These are phyloP conservation scores for Coemansia sp. DNA, from an alignment of 192 early-diverging fungal genomes.

Conservation along the genomic window DNA sequence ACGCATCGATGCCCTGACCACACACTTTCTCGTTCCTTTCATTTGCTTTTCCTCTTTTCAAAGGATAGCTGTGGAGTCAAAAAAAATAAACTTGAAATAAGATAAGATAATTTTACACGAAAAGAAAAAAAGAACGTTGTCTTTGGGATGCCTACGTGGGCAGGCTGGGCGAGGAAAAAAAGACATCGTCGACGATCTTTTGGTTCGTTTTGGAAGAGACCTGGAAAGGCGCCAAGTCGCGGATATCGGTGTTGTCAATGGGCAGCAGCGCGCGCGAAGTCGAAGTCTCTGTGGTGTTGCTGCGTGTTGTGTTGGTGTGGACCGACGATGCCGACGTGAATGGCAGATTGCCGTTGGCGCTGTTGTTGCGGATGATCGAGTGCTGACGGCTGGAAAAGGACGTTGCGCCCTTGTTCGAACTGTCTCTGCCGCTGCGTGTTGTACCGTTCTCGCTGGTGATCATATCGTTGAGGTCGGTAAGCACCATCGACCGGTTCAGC, in stretches of 20 bases:
- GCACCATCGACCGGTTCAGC: conserved; percentile 51
- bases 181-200: conserved; percentile 50
- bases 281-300: conserved; percentile 49
- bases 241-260: conserved; percentile 53
- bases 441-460: conserved; percentile 34
- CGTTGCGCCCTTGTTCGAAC: conserved; percentile 35
- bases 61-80: too few species aligned
- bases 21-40: too few species aligned
- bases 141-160: conserved; percentile 17
- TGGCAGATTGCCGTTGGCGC: conserved; percentile 10
- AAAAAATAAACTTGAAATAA: too few species aligned
- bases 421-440: conserved; percentile 27
- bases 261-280: conserved; percentile 51
- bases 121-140: too few species aligned
- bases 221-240: conserved; percentile 54
- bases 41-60: too few species aligned
- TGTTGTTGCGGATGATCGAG: conserved; percentile 20
- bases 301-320: conserved; percentile 38
- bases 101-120: too few species aligned
- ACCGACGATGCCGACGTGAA: conserved; percentile 28
- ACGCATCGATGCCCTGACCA: too few species aligned
- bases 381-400: conserved; percentile 42
- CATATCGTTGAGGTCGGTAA: conserved; percentile 53
- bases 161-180: conserved; percentile 34
- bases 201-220: conserved; percentile 52